Evolutionary conservation across 495 filamentous ascomycete species (phyloP).

Genomic region (Mycothermus thermophilus): DNA sequence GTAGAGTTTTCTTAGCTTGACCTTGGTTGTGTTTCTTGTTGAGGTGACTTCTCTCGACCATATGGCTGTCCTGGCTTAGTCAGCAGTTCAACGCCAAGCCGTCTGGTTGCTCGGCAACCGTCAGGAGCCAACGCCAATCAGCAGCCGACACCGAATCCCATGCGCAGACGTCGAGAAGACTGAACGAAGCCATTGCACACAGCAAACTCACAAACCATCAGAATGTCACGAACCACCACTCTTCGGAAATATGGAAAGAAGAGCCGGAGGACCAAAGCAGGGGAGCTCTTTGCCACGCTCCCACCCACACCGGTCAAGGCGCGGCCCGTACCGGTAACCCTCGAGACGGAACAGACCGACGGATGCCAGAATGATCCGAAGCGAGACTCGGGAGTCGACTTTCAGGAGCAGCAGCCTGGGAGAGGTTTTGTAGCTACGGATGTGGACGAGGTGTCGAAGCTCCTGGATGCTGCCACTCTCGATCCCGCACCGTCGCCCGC

Average conservation of each 20-base stretch:
- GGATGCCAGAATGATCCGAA: not conserved
- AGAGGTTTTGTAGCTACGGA: not conserved
- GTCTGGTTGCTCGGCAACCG: too few species aligned
- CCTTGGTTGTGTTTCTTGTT: too few species aligned
- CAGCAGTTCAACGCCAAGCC: too few species aligned
- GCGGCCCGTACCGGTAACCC: not conserved
- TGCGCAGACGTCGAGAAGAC: too few species aligned
- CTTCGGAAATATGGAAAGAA: conserved; percentile 33
- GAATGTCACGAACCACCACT: conserved; percentile 22
- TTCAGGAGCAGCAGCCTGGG: not conserved
- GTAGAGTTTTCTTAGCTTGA: too few species aligned
- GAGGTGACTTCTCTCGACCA: too few species aligned
- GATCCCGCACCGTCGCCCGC: too few species aligned
- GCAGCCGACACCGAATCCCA: not conserved
- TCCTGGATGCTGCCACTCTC: not conserved
- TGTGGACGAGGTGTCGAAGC: not conserved
- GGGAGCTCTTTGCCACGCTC: conserved; percentile 30
- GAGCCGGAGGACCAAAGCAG: conserved; percentile 20
- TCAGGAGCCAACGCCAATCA: too few species aligned
- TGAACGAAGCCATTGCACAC: too few species aligned
- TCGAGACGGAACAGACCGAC: not conserved
- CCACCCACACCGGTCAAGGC: conserved; percentile 23
- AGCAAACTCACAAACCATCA: too few species aligned
- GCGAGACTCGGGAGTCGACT: too few species aligned
- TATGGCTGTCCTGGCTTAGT: too few species aligned